These are phyloP conservation scores for Helotiales sp. DNA, from an alignment of 2,329 filamentous ascomycete genomes.

Conservation along the genomic window DNA sequence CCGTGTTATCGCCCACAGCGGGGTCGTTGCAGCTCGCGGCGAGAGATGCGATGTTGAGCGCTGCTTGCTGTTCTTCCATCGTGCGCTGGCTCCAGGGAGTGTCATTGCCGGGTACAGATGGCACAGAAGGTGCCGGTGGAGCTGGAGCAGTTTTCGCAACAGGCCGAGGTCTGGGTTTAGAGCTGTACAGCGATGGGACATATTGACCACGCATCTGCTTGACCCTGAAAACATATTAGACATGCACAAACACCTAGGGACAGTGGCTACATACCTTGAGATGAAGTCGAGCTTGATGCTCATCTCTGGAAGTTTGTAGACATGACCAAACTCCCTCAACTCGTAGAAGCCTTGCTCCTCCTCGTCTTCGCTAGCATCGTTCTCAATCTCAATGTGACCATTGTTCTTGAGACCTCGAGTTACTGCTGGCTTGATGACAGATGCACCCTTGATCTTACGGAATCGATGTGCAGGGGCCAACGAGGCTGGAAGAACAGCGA, in stretches of 20 bases:
- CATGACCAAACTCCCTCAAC: constrained; percentile 64
- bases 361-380: constrained; percentile 58
- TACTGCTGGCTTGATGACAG: constrained; percentile 57
- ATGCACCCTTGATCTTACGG: constrained; percentile 62
- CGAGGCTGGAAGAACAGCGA: constrained; percentile 60
- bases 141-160: not conserved
- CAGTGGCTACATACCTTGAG: constrained; percentile 53
- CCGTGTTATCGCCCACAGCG: constrained; percentile 35
- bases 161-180: not conserved
- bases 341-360: constrained; percentile 59
- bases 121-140: not conserved
- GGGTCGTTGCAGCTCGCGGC: constrained; percentile 49
- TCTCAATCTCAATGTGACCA: constrained; percentile 72
- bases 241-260: not conserved
- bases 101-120: not conserved
- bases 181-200: constrained; percentile 13
- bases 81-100: constrained; percentile 28
- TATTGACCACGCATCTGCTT: constrained; percentile 25
- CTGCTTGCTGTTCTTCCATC: constrained; percentile 68
- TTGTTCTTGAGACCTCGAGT: constrained; percentile 72
- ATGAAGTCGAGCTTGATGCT: constrained; percentile 77
- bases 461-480: constrained; percentile 65
- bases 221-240: constrained; percentile 32
- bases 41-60: constrained; percentile 66
- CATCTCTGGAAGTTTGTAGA: constrained; percentile 66